Percentiles rank a stretch among this genome's conserved stretches.
Evolutionary conservation across 2,329 filamentous ascomycete genomes (phyloP).

Genomic region (Aspergillus transmontanensis): DNA sequence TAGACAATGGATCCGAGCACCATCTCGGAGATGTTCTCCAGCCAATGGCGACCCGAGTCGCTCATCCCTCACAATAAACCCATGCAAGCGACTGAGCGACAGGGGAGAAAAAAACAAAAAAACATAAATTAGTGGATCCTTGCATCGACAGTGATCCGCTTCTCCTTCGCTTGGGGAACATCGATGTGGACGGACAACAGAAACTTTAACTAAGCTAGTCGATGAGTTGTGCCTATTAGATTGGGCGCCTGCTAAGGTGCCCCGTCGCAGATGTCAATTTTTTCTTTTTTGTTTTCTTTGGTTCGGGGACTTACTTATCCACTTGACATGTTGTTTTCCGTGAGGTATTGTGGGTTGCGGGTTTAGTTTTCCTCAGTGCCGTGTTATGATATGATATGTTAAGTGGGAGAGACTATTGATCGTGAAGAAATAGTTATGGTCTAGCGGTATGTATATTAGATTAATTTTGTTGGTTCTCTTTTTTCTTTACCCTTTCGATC

Average conservation of each 20-base stretch:
- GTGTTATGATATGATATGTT: background rate
- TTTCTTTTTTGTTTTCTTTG: background rate
- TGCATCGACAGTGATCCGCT: background rate
- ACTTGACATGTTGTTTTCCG: slow-evolving; percentile 9
- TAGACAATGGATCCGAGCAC: background rate
- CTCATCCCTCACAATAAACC: background rate
- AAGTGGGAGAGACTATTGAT: background rate
- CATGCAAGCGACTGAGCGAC: slow-evolving; percentile 10
- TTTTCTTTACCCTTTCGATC: background rate
- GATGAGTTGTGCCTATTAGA: slow-evolving; percentile 23
- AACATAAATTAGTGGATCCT: background rate
- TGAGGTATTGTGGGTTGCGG: background rate
- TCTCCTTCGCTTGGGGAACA: background rate
- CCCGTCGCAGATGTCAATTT: slow-evolving; percentile 20
- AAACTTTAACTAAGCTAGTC: slow-evolving; percentile 20
- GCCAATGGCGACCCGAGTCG: background rate
- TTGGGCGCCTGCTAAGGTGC: slow-evolving; percentile 6
- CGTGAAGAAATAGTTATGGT: background rate
- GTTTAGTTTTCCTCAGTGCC: no score
- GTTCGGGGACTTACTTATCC: background rate
- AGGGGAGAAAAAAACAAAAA: slow-evolving; percentile 5
- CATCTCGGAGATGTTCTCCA: background rate
- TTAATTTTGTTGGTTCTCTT: background rate
- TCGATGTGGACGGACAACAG: background rate
- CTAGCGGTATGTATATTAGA: background rate